Base-by-base conservation (phyloP, 331 rosid species). In the Telfairia occidentalis region DNA sequence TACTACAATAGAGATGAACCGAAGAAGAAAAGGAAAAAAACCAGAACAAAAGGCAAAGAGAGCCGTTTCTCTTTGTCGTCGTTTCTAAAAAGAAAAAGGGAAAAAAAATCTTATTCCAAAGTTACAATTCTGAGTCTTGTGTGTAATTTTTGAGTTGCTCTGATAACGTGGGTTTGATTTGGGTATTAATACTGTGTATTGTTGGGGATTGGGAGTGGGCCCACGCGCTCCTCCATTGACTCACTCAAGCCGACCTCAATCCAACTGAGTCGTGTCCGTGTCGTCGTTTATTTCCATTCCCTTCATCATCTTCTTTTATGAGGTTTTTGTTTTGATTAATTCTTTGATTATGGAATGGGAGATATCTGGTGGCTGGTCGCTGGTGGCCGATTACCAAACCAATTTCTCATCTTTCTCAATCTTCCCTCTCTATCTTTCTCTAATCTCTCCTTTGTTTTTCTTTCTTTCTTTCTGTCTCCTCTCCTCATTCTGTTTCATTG, bases 201-300 rank as follows among this genome's bases (percentile, higher is more conserved):
- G n/a, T n/a, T n/a, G n/a, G n/a, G n/a, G n/a, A n/a, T n/a, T 69
- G 16, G 38, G 15, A 12, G 83, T 52, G 37, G 76, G 72, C 73
- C 80, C 63, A 80, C 80, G 83, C 83, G 83, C 55, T 58, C 38
- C 38, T 12, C 9, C 9, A 7, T 32, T 34, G 80, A 79, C 82
- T 40, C 75, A 18, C 70, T 79, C 50, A 28, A 49, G 55, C 64
- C 75, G 43, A 71, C 75, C 35, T 11, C 2, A 7, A 7, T 5
- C 77, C 12, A 19, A 52, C 77, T 53, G 64, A 73, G 77, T 73
- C 65, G 23, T 53, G 48, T 32, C 49, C 65, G 61, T 73, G 65
- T 73, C 49, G 0, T 73, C 2, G 5, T 24, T 18, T 52, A 13
- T 3, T 30, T 26, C 26, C 18, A 1, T 30, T 30, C 21, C 5